Conservation (phyloP, 192 early-diverging fungal species). For the Coemansia erecta region DNA sequence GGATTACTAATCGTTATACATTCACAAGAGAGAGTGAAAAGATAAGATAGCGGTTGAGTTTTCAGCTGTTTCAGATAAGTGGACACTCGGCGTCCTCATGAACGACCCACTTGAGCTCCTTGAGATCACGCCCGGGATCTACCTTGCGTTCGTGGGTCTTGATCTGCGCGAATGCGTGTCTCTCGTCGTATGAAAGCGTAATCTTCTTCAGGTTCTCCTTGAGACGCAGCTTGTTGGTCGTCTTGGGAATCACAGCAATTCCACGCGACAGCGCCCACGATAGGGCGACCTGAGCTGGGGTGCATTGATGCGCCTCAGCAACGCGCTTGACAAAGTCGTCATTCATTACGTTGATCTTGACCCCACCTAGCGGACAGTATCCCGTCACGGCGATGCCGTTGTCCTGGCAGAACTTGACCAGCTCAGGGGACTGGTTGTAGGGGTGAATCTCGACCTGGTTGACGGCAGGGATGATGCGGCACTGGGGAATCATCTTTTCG, state of each 20-base stretch:
- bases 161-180: conserved; percentile 27
- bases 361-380: conserved; percentile 78
- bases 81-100: conserved; percentile 43
- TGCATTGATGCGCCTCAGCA: conserved; percentile 63
- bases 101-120: conserved; percentile 48
- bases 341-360: conserved; percentile 32
- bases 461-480: conserved; percentile 73
- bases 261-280: conserved; percentile 76
- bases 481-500: conserved; percentile 62
- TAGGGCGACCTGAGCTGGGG: conserved; percentile 72
- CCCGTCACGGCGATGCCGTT: conserved; percentile 75
- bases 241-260: conserved; percentile 79
- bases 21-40: not conserved
- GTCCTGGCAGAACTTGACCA: conserved; percentile 67
- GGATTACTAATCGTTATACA: not conserved
- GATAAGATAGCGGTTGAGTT: too few species aligned
- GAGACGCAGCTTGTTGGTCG: conserved; percentile 63
- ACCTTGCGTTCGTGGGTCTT: conserved; percentile 36
- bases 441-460: conserved; percentile 90
- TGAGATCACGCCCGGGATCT: conserved; percentile 20
- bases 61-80: conserved; percentile 20
- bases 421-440: conserved; percentile 57
- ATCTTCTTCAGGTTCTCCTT: conserved; percentile 47
- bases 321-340: conserved; percentile 60
- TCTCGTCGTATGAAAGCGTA: conserved; percentile 34